Percentiles rank a stretch among this genome's conserved stretches.
Evolutionary conservation across 2,329 filamentous ascomycete genomes (phyloP).

Genomic region (Cordyceps sp.): DNA sequence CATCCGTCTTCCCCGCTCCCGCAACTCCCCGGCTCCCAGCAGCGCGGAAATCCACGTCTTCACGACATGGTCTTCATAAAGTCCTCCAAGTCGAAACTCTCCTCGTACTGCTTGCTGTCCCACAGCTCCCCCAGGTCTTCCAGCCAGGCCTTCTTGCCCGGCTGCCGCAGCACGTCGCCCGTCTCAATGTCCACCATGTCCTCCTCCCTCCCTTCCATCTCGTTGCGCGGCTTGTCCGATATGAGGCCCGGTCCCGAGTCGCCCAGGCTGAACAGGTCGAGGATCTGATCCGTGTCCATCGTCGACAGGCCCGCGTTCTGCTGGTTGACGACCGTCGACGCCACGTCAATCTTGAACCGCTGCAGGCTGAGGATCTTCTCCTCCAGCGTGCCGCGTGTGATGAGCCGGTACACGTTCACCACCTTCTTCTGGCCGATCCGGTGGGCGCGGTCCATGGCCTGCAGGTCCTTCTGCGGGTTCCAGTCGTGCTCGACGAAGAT

Average conservation of each 20-base stretch:
- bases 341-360: slow-evolving; percentile 98
- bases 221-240: slow-evolving; percentile 40
- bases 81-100: slow-evolving; percentile 90
- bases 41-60: too few species aligned
- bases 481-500: slow-evolving; percentile 99
- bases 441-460: slow-evolving; percentile 97
- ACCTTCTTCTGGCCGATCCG: slow-evolving; percentile 99
- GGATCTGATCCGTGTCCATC: slow-evolving; percentile 97
- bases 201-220: slow-evolving; percentile 48
- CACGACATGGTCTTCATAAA: slow-evolving; percentile 88
- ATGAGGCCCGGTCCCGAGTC: slow-evolving; percentile 55
- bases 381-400: slow-evolving; percentile 88
- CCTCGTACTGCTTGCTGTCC: slow-evolving; percentile 96
- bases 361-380: slow-evolving; percentile 97
- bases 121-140: slow-evolving; percentile 92
- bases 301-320: slow-evolving; percentile 88
- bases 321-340: slow-evolving; percentile 95
- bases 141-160: slow-evolving; percentile 89
- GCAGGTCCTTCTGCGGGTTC: slow-evolving; percentile 97
- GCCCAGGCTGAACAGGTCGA: slow-evolving; percentile 87
- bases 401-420: slow-evolving; percentile 93
- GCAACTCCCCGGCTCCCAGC: too few species aligned
- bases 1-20: background rate
- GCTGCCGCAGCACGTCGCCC: slow-evolving; percentile 82
- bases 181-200: slow-evolving; percentile 90